Percentiles rank a stretch among this genome's conserved stretches.
These are phyloP conservation scores for Piper longum DNA, from an alignment of 164 flowering plant genomes.

Conservation along the genomic window DNA sequence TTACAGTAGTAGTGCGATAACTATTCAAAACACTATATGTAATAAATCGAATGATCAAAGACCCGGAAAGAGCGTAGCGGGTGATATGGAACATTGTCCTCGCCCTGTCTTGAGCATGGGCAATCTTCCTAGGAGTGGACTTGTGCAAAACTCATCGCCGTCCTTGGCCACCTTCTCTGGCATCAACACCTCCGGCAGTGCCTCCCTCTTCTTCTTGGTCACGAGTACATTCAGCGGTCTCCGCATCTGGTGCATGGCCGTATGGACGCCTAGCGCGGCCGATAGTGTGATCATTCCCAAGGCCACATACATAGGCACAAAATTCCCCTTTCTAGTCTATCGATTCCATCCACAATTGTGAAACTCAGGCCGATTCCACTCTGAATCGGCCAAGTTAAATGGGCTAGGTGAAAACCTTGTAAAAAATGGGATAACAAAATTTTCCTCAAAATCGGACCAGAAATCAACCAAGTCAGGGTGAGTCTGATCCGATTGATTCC, in stretches of 20 bases:
- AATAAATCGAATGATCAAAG: no score
- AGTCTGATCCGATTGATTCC: no score
- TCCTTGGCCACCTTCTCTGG: constrained; percentile 37
- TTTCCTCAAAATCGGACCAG: no score
- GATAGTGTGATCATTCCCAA: constrained; percentile 35
- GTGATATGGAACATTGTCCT: constrained; percentile 12
- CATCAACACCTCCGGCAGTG: constrained; percentile 47
- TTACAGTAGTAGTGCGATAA: no score
- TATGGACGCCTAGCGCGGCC: constrained; percentile 28
- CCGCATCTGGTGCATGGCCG: constrained; percentile 38
- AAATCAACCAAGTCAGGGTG: no score
- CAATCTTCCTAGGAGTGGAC: constrained; percentile 60
- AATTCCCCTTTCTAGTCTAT: constrained; percentile 17
- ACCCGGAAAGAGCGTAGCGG: constrained; percentile 9
- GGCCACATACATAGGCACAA: constrained; percentile 41
- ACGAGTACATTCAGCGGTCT: constrained; percentile 37
- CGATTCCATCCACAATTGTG: no score
- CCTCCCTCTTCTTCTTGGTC: constrained; percentile 48
- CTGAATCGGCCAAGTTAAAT: no score
- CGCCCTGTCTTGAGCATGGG: constrained; percentile 31
- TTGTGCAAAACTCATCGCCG: constrained; percentile 24
- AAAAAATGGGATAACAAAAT: no score
- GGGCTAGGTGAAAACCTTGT: no score
- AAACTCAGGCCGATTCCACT: no score
- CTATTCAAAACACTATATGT: no score